phyloP scores from a whole-genome alignment of 2,329 filamentous ascomycete species.

The Pseudocercospora crystallina region DNA sequence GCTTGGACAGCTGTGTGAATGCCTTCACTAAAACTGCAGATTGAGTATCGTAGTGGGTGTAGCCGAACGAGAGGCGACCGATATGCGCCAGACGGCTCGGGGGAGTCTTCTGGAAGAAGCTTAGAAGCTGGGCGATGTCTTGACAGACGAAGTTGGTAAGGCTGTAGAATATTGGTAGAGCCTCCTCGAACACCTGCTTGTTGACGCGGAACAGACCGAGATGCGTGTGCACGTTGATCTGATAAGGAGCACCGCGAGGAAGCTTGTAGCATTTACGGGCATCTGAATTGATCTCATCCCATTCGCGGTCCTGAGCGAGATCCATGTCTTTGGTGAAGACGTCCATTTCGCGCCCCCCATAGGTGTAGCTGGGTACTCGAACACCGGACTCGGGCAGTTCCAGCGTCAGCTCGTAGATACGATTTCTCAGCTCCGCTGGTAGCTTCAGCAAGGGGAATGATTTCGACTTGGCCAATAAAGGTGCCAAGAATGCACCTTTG shows the following conservation, averaged over 20 bases:
- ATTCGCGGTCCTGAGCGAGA: no score
- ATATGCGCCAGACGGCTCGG: background rate
- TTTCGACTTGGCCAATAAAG: background rate
- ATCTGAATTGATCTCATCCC: no score
- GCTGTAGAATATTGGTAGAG: slow-evolving; percentile 18
- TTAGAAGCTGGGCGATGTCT: background rate
- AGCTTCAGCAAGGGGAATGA: slow-evolving; percentile 13
- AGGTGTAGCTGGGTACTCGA: background rate
- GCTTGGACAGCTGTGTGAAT: slow-evolving; percentile 5
- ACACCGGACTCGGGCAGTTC: slow-evolving; percentile 10
- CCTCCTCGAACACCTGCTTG: slow-evolving; percentile 16
- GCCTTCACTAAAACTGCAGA: background rate
- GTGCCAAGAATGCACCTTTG: no score
- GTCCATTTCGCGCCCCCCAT: no score
- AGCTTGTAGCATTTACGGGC: background rate
- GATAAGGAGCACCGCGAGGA: background rate
- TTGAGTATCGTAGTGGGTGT: background rate
- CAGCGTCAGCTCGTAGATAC: slow-evolving; percentile 10
- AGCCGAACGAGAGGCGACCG: background rate
- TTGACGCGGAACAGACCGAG: slow-evolving; percentile 18
- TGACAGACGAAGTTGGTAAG: slow-evolving; percentile 10
- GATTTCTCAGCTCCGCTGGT: slow-evolving; percentile 12
- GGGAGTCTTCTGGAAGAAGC: background rate
- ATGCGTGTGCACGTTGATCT: background rate
- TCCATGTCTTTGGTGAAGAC: no score